Evolutionary conservation across 306 rosid species (phyloP).

Genomic region (Dicorynia guianensis): DNA sequence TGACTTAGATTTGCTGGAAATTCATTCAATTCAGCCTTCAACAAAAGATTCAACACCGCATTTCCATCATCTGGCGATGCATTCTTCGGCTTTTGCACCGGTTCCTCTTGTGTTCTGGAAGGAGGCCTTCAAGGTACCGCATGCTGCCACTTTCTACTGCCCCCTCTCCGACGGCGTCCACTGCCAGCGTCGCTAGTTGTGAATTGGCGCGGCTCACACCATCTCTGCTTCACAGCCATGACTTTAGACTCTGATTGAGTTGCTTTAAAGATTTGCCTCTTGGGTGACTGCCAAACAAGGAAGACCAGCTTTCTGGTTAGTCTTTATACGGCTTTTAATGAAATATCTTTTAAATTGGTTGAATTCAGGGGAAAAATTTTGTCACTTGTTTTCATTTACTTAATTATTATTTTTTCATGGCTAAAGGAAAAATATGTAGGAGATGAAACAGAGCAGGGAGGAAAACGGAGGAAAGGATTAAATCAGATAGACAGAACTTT

Average conservation of each 20-base stretch:
- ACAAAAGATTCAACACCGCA: slow-evolving; percentile 53
- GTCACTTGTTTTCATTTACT: not conserved
- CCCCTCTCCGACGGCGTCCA: slow-evolving; percentile 35
- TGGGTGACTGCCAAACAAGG: slow-evolving; percentile 87
- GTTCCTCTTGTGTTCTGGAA: slow-evolving; percentile 56
- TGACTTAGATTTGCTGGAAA: slow-evolving; percentile 43
- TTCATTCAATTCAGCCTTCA: slow-evolving; percentile 35
- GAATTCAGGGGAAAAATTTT: not conserved
- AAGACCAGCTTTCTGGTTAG: slow-evolving; percentile 90
- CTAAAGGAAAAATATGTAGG: slow-evolving; percentile 84
- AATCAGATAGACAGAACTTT: slow-evolving; percentile 74
- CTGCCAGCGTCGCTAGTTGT: not conserved
- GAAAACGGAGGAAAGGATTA: slow-evolving; percentile 51
- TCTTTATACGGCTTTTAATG: too few relatives aligned
- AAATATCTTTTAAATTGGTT: not conserved
- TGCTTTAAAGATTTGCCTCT: slow-evolving; percentile 78
- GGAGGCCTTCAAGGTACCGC: slow-evolving; percentile 58
- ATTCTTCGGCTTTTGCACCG: slow-evolving; percentile 61
- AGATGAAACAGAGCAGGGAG: slow-evolving; percentile 50
- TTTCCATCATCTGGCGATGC: slow-evolving; percentile 66
- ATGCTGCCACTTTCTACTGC: slow-evolving; percentile 48
- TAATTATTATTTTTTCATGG: not conserved
- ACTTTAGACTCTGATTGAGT: slow-evolving; percentile 76
- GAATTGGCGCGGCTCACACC: slow-evolving; percentile 12
- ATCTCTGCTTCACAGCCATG: slow-evolving; percentile 40